Percentiles rank a stretch among this genome's conserved stretches.
phyloP scores from a whole-genome alignment of 306 rosid genomes.

The Malus fusca region DNA sequence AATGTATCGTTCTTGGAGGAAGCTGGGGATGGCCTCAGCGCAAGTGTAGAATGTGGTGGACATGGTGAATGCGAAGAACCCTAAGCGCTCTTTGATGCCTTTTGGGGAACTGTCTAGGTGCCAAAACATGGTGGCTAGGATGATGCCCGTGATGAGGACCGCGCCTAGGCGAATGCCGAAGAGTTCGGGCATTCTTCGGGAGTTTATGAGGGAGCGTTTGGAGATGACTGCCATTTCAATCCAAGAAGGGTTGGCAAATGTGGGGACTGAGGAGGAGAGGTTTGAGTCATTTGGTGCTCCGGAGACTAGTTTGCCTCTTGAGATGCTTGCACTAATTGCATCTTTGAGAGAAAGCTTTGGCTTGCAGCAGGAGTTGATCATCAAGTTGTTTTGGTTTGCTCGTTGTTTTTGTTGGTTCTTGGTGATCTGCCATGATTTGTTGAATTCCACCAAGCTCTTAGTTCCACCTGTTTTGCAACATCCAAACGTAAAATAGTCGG shows the following conservation, averaged over 20 bases:
- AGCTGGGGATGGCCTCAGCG: slow-evolving; percentile 78
- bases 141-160: slow-evolving; percentile 55
- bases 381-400: neutral
- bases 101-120: slow-evolving; percentile 63
- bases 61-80: slow-evolving; percentile 91
- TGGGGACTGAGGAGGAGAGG: slow-evolving; percentile 36
- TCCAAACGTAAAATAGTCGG: neutral
- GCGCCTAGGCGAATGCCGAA: slow-evolving; percentile 82
- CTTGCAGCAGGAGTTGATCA: neutral
- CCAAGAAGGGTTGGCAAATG: slow-evolving; percentile 76
- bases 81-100: slow-evolving; percentile 68
- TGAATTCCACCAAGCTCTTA: slow-evolving; percentile 62
- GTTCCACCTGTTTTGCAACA: slow-evolving; percentile 31
- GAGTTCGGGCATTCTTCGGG: slow-evolving; percentile 67
- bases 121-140: slow-evolving; percentile 72
- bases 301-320: slow-evolving; percentile 65
- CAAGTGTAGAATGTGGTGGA: slow-evolving; percentile 90
- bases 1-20: slow-evolving; percentile 93
- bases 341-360: slow-evolving; percentile 46
- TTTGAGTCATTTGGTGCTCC: slow-evolving; percentile 48
- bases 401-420: neutral
- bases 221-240: slow-evolving; percentile 58
- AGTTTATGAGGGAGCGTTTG: slow-evolving; percentile 58
- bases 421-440: slow-evolving; percentile 51
- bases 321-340: slow-evolving; percentile 72